A percentile compares a stretch with the other conserved stretches of the same genome.
Evolutionary conservation across 139 green algal species (phyloP).

Genomic region (Asterochloris sp.): DNA sequence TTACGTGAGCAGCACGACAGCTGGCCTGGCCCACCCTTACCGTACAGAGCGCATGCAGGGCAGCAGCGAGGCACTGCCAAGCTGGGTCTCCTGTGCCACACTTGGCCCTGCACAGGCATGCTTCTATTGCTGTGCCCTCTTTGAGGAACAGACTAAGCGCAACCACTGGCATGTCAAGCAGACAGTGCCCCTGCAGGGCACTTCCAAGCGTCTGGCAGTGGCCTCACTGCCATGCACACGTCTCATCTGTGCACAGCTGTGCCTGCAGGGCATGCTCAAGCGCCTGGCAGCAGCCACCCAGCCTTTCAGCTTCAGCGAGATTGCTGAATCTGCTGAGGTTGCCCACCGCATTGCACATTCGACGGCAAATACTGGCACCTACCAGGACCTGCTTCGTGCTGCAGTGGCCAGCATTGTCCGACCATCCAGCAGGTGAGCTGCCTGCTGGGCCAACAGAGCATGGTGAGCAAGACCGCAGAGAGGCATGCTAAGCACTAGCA

Average conservation of each 20-base stretch:
- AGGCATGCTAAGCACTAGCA: no score
- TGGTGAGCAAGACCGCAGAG: no score
- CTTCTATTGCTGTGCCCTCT: background rate
- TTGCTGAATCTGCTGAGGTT: background rate
- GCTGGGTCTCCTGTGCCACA: background rate
- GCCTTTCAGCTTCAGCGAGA: conserved; percentile 6
- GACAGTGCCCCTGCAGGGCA: background rate
- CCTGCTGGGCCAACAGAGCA: no score
- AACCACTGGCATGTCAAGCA: background rate
- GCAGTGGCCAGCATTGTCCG: conserved; percentile 13
- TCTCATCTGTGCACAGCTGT: background rate
- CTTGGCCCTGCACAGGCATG: background rate
- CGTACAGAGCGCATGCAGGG: no score
- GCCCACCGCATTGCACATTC: background rate
- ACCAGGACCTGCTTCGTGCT: conserved; percentile 10
- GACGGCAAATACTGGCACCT: conserved; percentile 11
- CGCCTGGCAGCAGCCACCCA: conserved; percentile 11
- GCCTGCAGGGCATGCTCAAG: conserved; percentile 9
- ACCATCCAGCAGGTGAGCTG: conserved; percentile 5
- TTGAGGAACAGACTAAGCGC: background rate
- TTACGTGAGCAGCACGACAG: background rate
- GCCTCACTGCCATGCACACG: background rate
- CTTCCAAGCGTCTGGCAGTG: background rate
- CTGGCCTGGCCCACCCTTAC: background rate
- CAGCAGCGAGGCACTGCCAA: background rate